Base-by-base conservation (phyloP, 805 yeast genomes). In the Yamadazyma nakazawae region DNA sequence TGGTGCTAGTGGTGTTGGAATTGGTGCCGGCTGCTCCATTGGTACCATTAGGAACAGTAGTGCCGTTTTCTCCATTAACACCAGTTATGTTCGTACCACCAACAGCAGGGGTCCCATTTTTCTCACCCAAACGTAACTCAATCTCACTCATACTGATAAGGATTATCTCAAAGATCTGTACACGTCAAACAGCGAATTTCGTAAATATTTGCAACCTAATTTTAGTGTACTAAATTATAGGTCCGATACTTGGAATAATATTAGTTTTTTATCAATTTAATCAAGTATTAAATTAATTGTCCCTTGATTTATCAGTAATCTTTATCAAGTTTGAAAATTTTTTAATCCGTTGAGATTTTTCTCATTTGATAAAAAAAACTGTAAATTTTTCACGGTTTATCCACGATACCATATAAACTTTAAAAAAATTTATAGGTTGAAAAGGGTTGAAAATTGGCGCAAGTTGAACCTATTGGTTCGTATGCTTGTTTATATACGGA, bases 91-190 rank as follows among this genome's bases (percentile, higher is more conserved):
- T 13, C 5, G 12, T 5, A 9, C 12, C 32, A 12, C 32, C 11
- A 13, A 13, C 32, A 28, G 32, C 11, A 13, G 32, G n/a, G 32
- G 32, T 10, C 32, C 32, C 32, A 28, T 28, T 28, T 28, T 28
- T 28, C 32, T 28, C 32, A 13, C 32, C n/a, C 32, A 49, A 43
- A 5, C 47, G 49, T 40, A 28, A 28, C n/a, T 49, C 49, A 28
- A 46, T 49, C 34, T 49, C 50, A 43, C 52, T 49, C 52, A 49
- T 49, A 19, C 32, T 28, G 32, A n/a, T 45, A 28, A 28, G 32
- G 32, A 28, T 28, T 28, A 28, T 28, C 32, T 28, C 32, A 5
- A 28, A 28, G n/a, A 28, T 28, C 32, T 28, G 32, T 11, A 13
- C 12, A 12, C 32, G 32, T 28, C 4, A 28, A 28, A 5, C 32